Base-by-base conservation (phyloP, 495 filamentous ascomycete genomes). In the Elasticomyces elasticus region DNA sequence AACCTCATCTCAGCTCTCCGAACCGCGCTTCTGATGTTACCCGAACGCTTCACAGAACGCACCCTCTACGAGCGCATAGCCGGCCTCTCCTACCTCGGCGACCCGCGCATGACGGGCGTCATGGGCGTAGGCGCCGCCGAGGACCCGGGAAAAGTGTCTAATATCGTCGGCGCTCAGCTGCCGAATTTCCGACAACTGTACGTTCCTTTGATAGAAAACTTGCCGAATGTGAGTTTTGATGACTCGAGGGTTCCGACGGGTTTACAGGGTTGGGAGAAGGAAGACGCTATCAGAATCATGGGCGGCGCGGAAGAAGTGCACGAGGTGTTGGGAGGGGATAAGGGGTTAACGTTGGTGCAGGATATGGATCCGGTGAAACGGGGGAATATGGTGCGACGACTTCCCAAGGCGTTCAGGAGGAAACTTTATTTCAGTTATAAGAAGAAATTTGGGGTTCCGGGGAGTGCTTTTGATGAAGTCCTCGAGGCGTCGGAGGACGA, bases 361-460 rank as follows among this genome's bases (percentile, higher is more conserved):
- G 90, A 97, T 64, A 90, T 95, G 86, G 86, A 95, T 60, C 88
- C 88, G 0, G 67, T 86, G 41, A 87, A 83, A 63, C 80, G 92
- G 40, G 89, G 86, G 20, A 97, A 98, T 65, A 97, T 97, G 86
- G 90, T 98, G 9, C 81, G 94, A 11, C 83, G 92, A 23, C 72
- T 98, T 12, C 94, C 92, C 0, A 89, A 86, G 52, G 73, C 82
- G 0, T 97, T 98, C 77, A 78, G 92, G 13, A 76, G 86, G 44
- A 89, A 87, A 59, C 68, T 98, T 1, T 98, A 97, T 70, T 94
- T 92, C 69, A 81, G 87, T 61, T 97, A 94, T 62, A 92, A 96
- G 68, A 77, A 83, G 58, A 90, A 94, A 63, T 95, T 85, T 60
- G 76, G 77, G 30, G 94, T 97, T 30, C 89, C 92, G 0, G 82